A percentile compares a stretch with the other conserved stretches of the same genome.
Conservation (phyloP, 768 basidiomycete genomes). For the Agaricus blazei region DNA sequence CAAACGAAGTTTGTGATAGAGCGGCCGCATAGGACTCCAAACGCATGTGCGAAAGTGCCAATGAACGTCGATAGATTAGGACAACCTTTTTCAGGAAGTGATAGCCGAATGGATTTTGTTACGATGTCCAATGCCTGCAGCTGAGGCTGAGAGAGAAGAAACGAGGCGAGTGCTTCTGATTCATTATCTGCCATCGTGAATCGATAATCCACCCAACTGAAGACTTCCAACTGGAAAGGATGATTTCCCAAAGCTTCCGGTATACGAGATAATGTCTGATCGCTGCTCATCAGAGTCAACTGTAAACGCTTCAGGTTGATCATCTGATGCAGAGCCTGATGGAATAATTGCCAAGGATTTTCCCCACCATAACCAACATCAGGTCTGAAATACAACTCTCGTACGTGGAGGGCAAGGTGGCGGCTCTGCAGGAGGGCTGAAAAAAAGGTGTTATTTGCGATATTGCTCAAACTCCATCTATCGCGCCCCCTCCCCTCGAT, state of each 20-base stretch:
- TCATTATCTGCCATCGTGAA: neutral
- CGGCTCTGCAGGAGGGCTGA: neutral
- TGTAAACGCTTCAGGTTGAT: neutral
- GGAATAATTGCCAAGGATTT: neutral
- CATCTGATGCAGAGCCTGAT: neutral
- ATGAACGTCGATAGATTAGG: constrained; percentile 2
- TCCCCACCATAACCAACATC: neutral
- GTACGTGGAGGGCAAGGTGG: neutral
- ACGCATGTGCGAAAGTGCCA: neutral
- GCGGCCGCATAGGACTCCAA: neutral
- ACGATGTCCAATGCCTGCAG: constrained; percentile 2
- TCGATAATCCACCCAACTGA: constrained; percentile 4
- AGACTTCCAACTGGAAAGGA: neutral
- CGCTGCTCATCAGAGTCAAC: neutral
- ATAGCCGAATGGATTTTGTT: neutral
- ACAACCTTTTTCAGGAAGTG: neutral
- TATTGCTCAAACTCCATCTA: neutral
- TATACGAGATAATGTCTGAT: neutral
- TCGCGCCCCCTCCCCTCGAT: neutral
- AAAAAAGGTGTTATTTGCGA: neutral
- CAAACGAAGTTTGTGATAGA: constrained; percentile 3
- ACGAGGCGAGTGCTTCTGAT: neutral
- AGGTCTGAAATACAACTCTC: neutral
- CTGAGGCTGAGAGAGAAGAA: constrained; percentile 1
- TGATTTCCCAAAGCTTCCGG: neutral